Base-by-base conservation (phyloP, 2,329 filamentous ascomycete genomes). In the Cadophora sp. region DNA sequence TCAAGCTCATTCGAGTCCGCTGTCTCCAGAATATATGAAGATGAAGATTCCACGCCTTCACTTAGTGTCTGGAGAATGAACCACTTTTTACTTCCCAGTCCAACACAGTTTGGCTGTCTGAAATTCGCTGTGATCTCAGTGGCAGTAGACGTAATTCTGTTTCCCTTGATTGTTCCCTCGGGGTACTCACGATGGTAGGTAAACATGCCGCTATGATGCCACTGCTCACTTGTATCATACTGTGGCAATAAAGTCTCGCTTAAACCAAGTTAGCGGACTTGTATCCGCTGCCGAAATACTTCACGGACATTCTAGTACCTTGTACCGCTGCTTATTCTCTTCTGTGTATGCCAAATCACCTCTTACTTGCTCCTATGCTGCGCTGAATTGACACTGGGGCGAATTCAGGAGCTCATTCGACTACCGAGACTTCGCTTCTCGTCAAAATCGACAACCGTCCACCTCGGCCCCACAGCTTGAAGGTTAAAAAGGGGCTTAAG, bases 161-260 rank as follows among this genome's bases (percentile, higher is more conserved):
- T n/a, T 22, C 43, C 22, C n/a, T 22, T 48, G 43, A 19, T 43
- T 14, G 40, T 43, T 6, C 22, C 19, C 6, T 6, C 1, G 22
- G 26, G 31, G 16, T 8, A 27, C 51, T 58, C 29, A 65, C 63
- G 16, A 65, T 31, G 16, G 63, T 50, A 8, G 63, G 63, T 29
- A 65, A 22, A 40, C 63, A 58, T n/a, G 63, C 63, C 19, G 53
- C 59, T 11, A 65, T 53, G 16, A 65, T 59, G 9, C 53, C 63
- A 29, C 37, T 51, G 16, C 50, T 59, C 27, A 65, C 1, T 16
- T 65, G 53, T 12, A 65, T 56, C 50, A 58, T 65, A 27, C 58
- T 65, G 34, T 27, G 22, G 43, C 43, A 48, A 22, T 1, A 4
- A n/a, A 14, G 40, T 19, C 19, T 43, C 40, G 40, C 40, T 43